Evolutionary conservation across 2,329 filamentous ascomycete genomes (phyloP).

Genomic region (Xylaria sp.): DNA sequence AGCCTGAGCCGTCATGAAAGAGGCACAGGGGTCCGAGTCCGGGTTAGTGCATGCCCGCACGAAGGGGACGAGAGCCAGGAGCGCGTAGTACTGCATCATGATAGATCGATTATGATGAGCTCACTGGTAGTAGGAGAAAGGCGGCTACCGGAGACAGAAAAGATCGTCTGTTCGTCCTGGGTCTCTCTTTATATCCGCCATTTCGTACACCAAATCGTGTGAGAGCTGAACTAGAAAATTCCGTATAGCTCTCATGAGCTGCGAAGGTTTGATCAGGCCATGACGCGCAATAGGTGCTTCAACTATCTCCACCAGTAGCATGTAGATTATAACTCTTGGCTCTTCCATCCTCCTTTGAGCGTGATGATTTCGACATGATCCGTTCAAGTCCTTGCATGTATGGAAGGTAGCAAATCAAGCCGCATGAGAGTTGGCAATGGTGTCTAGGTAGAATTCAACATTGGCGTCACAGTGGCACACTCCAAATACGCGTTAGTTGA

Average conservation of each 20-base stretch:
- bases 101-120: background rate
- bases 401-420: slow-evolving; percentile 16
- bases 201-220: background rate
- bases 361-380: background rate
- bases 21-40: slow-evolving; percentile 47
- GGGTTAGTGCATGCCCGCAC: slow-evolving; percentile 48
- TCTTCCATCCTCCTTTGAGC: background rate
- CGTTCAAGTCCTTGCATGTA: background rate
- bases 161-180: background rate
- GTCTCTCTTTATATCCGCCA: slow-evolving; percentile 22
- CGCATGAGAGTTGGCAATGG: slow-evolving; percentile 1
- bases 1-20: slow-evolving; percentile 48
- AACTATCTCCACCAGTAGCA: slow-evolving; percentile 33
- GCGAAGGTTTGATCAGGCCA: background rate
- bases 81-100: slow-evolving; percentile 29
- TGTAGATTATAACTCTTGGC: background rate
- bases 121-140: slow-evolving; percentile 13
- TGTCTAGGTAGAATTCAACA: slow-evolving; percentile 12
- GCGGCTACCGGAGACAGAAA: slow-evolving; percentile 10
- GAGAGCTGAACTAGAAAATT: background rate
- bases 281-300: background rate
- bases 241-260: background rate
- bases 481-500: background rate
- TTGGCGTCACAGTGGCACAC: background rate
- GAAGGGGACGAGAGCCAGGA: slow-evolving; percentile 32